Evolutionary conservation across 495 filamentous ascomycete species (phyloP).

Genomic region (Amphirosellinia nigrospora): DNA sequence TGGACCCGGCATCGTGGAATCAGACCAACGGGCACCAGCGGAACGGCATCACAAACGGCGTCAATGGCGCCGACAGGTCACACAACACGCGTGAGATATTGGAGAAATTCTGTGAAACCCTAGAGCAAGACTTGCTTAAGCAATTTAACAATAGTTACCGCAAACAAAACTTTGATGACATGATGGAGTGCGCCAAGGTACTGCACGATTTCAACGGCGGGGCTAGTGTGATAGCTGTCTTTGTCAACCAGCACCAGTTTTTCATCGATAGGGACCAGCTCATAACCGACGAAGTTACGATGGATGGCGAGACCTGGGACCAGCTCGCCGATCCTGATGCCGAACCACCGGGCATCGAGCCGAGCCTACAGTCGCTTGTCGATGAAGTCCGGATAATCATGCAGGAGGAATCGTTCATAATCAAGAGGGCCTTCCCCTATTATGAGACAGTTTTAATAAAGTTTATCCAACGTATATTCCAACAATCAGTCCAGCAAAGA

Average conservation of each 20-base stretch:
- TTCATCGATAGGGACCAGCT: constrained; percentile 94
- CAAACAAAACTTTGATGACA: constrained; percentile 91
- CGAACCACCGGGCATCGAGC: constrained; percentile 87
- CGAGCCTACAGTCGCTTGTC: constrained; percentile 86
- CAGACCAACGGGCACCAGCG: constrained; percentile 58
- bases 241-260: constrained; percentile 99
- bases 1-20: constrained; percentile 77
- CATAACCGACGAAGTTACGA: constrained; percentile 85
- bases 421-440: constrained; percentile 93
- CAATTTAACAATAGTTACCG: constrained; percentile 97
- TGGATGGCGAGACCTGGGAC: constrained; percentile 86
- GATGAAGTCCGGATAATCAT: constrained; percentile 96
- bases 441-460: constrained; percentile 90
- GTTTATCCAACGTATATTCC: constrained; percentile 94
- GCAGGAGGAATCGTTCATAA: constrained; percentile 94
- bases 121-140: constrained; percentile 94
- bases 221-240: constrained; percentile 88
- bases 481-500: constrained; percentile 95
- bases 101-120: constrained; percentile 93
- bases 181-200: constrained; percentile 93
- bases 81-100: constrained; percentile 86
- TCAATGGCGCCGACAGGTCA: constrained; percentile 45
- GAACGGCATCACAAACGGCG: constrained; percentile 62
- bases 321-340: constrained; percentile 92
- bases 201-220: constrained; percentile 96